A percentile compares a stretch with the other conserved stretches of the same genome.
Conservation (phyloP, 768 basidiomycete species). For the Infundibulicybe gibba region DNA sequence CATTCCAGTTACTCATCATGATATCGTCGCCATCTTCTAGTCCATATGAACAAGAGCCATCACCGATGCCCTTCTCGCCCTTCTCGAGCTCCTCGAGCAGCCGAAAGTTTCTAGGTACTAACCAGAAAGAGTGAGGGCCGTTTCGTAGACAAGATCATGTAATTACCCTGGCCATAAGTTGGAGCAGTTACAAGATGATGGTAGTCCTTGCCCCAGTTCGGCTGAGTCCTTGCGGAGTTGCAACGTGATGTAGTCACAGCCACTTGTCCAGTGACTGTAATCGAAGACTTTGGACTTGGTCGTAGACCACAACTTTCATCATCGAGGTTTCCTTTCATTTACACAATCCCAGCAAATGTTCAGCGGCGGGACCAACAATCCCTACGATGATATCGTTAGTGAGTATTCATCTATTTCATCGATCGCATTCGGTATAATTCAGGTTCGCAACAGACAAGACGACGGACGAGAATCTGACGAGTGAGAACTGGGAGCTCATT, state of each 20-base stretch:
- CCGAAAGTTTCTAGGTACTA: constrained; percentile 95
- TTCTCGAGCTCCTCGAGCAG: constrained; percentile 98
- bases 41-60: constrained; percentile 96
- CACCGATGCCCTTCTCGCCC: constrained; percentile 99
- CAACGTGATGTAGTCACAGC: constrained; percentile 20
- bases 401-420: constrained; percentile 27
- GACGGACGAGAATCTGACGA: constrained; percentile 95
- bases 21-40: constrained; percentile 95
- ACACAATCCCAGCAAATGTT: constrained; percentile 49
- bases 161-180: constrained; percentile 50
- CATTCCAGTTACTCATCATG: constrained; percentile 98
- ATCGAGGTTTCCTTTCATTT: background rate
- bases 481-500: constrained; percentile 95
- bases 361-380: constrained; percentile 59
- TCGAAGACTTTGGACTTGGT: constrained; percentile 2
- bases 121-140: background rate
- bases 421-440: constrained; percentile 3
- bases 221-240: constrained; percentile 9
- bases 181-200: constrained; percentile 4
- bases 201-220: background rate
- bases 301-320: constrained; percentile 3
- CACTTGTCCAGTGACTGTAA: constrained; percentile 11
- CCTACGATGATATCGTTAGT: constrained; percentile 94
- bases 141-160: background rate
- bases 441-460: constrained; percentile 65